Percentiles rank a stretch among this genome's conserved stretches.
Conservation (phyloP, 2,329 filamentous ascomycete species). For the Sclerotinia borealis region DNA sequence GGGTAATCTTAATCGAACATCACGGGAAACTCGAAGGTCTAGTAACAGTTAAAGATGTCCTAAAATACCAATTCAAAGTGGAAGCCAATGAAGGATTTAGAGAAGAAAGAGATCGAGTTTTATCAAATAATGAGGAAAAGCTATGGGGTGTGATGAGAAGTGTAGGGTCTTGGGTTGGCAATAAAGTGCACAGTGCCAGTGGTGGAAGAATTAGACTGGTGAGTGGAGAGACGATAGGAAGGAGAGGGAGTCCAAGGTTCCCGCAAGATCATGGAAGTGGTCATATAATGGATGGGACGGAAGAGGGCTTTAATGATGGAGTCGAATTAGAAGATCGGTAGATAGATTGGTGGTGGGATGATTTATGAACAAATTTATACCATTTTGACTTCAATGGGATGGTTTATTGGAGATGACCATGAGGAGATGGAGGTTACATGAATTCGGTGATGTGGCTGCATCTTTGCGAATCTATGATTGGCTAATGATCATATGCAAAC, state of each 20-base stretch:
- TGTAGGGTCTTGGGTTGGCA: constrained; percentile 53
- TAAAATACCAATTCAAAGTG: constrained; percentile 96
- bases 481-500: neutral
- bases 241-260: constrained; percentile 27
- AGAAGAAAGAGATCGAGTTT: constrained; percentile 39
- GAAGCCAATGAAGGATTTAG: constrained; percentile 75
- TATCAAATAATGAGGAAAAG: constrained; percentile 55
- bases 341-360: neutral
- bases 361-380: neutral
- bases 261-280: constrained; percentile 20
- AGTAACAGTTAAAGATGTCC: constrained; percentile 92
- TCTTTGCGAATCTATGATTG: neutral
- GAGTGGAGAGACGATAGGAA: constrained; percentile 27
- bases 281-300: constrained; percentile 46
- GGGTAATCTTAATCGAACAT: constrained; percentile 89
- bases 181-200: constrained; percentile 45
- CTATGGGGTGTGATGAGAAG: constrained; percentile 55
- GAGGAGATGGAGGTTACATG: neutral
- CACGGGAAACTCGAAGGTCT: constrained; percentile 76
- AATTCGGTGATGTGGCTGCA: too few species aligned
- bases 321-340: constrained; percentile 38
- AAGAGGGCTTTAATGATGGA: constrained; percentile 41
- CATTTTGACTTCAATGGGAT: neutral
- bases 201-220: constrained; percentile 51
- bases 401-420: neutral